A percentile compares a stretch with the other conserved stretches of the same genome.
These are phyloP conservation scores for Colletotrichum karsti DNA, from an alignment of 2,329 filamentous ascomycete species.

Conservation along the genomic window DNA sequence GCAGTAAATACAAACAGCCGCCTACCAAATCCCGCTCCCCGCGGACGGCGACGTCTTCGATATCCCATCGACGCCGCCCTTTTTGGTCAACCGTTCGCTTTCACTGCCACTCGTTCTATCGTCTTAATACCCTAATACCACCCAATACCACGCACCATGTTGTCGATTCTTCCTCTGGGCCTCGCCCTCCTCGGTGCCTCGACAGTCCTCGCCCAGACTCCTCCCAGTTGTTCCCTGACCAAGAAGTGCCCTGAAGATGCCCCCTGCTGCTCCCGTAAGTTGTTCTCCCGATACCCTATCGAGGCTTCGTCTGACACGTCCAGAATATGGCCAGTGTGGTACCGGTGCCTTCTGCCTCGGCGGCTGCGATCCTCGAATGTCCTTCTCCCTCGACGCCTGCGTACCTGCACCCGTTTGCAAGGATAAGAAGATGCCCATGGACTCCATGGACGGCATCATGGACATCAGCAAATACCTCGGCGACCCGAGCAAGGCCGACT, in stretches of 20 bases:
- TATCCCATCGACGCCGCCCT: not conserved
- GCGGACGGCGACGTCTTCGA: slow-evolving; percentile 9
- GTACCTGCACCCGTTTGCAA: slow-evolving; percentile 85
- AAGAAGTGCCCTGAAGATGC: slow-evolving; percentile 74
- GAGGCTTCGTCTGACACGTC: not conserved
- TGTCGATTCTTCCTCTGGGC: slow-evolving; percentile 41
- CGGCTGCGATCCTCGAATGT: slow-evolving; percentile 90
- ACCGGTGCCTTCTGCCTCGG: slow-evolving; percentile 95
- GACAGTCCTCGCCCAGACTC: slow-evolving; percentile 42
- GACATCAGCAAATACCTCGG: slow-evolving; percentile 87
- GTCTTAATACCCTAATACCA: not conserved
- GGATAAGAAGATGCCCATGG: slow-evolving; percentile 77
- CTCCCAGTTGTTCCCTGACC: slow-evolving; percentile 53
- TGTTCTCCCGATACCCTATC: not conserved
- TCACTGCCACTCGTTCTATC: not conserved
- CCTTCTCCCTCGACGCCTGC: slow-evolving; percentile 84
- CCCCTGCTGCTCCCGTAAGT: slow-evolving; percentile 85
- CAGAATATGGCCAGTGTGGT: slow-evolving; percentile 93
- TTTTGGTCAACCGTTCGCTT: not conserved
- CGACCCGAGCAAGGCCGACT: slow-evolving; percentile 81
- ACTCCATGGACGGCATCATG: slow-evolving; percentile 73
- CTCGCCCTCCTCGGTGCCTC: slow-evolving; percentile 49
- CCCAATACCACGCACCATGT: slow-evolving; percentile 3
- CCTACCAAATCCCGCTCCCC: not conserved
- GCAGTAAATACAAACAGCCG: slow-evolving; percentile 13